These are phyloP conservation scores for Perkinsus marinus DNA, from an alignment of 169 alveolate species.

Conservation along the genomic window DNA sequence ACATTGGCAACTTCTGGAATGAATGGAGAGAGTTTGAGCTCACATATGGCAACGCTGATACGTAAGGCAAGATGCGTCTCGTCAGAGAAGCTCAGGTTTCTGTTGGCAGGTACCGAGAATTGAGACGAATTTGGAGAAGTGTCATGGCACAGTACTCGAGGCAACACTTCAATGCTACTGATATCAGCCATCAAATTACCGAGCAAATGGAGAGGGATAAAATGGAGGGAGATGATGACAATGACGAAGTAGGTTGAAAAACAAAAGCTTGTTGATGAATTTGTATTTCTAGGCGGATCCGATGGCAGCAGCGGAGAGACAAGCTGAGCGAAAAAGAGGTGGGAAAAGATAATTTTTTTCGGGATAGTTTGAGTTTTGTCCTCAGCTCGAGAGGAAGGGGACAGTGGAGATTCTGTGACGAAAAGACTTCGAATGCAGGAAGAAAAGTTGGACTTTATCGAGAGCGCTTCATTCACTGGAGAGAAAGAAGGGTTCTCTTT, in stretches of 20 bases:
- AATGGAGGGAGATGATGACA: not conserved
- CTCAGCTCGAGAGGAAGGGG: not conserved
- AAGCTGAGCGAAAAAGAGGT: not conserved
- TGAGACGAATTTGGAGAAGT: not conserved
- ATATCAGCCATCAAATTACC: not conserved
- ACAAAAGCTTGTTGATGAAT: not conserved
- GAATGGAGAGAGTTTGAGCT: slow-evolving; percentile 65
- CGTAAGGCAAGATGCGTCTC: not conserved
- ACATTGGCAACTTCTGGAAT: slow-evolving; percentile 1
- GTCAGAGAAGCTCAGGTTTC: not conserved
- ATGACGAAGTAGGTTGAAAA: not conserved
- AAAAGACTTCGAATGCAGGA: not conserved
- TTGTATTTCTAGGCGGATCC: not conserved
- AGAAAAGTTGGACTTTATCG: not conserved
- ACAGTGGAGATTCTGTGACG: not conserved
- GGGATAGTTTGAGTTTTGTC: not conserved
- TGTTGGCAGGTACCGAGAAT: not conserved
- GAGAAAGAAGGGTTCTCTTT: not conserved
- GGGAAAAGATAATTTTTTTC: not conserved
- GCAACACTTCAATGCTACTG: not conserved
- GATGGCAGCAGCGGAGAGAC: not conserved
- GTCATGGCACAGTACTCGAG: not conserved
- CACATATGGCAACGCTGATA: slow-evolving; percentile 57
- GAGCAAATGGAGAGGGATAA: not conserved
- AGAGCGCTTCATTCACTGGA: not conserved